Base-by-base conservation (phyloP, 148 eudicot species). In the Chenopodium quinoa region DNA sequence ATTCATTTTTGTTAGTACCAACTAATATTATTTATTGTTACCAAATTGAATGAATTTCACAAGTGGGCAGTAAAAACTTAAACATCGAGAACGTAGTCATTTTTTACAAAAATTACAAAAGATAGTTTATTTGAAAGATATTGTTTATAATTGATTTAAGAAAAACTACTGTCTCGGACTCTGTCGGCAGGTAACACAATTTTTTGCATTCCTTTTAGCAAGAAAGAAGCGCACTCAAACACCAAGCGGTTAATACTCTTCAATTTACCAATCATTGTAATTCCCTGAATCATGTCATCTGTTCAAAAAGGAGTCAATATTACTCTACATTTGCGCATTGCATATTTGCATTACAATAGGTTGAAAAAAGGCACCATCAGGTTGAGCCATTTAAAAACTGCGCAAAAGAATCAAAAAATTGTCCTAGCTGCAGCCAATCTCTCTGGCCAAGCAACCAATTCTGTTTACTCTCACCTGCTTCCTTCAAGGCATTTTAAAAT, bases 351-450 rank as follows among this genome's bases (percentile, higher is more conserved):
- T 52, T 60, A 52, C 13, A 12, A 16, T 44, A 81, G 44, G 70
- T 66, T 48, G 56, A 25, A 56, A 46, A 77, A 78, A 79, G 44
- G 64, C 65, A 62, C 73, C 34, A 58, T 52, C 23, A 6, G 65
- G 66, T 73, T 70, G 46, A 72, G 48, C 69, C 84, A 81, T 84
- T 74, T 81, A 85, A 84, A 81, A 63, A 67, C 62, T 73, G 82
- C 64, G 70, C 71, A 85, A 85, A 79, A 78, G 73, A 82, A 78
- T 81, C 54, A 67, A 46, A 73, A 29, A 66, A 52, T 83, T 56
- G 71, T 76, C 79, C 56, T 29, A 78, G 44, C 40, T 22, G 20
- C 77, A 70, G 62, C 31, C 40, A 14, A 58, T 72, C n/a, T 78
- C 69, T 75, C 48, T 46, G 20, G 63, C 14, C 9, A 67, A 56